These are phyloP conservation scores for Tolypocladium guangdongense DNA, from an alignment of 2,329 filamentous ascomycete genomes.

Conservation along the genomic window DNA sequence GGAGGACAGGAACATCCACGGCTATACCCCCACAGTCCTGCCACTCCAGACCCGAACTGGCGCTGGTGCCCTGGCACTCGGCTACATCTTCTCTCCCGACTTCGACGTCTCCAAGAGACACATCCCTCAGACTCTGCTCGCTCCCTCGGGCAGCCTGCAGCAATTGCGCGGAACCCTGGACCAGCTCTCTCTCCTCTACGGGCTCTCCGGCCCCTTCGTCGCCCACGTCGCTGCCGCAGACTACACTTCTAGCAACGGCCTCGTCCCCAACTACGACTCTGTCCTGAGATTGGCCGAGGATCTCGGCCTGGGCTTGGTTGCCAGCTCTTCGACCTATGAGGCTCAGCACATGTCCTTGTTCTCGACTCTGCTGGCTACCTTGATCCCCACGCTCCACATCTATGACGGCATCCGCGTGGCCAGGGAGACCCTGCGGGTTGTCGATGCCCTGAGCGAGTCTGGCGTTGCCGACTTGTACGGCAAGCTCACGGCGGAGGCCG, in stretches of 20 bases:
- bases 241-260: conserved; percentile 56
- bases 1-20: conserved; percentile 68
- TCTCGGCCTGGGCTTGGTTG: conserved; percentile 74
- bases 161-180: conserved; percentile 77
- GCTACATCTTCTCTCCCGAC: conserved; percentile 96
- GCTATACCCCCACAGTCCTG: conserved; percentile 66
- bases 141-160: conserved; percentile 70
- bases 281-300: conserved; percentile 78
- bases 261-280: conserved; percentile 80
- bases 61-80: conserved; percentile 81
- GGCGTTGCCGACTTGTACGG: conserved; percentile 61
- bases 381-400: conserved; percentile 75
- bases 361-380: conserved; percentile 65
- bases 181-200: conserved; percentile 84
- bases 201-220: conserved; percentile 84
- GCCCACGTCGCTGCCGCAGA: conserved; percentile 88
- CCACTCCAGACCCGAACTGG: conserved; percentile 79
- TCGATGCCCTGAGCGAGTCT: conserved; percentile 67
- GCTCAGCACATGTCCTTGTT: conserved; percentile 93
- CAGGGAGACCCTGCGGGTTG: conserved; percentile 69
- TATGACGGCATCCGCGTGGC: conserved; percentile 81
- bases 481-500: conserved; percentile 50
- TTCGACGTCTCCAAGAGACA: conserved; percentile 87
- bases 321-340: conserved; percentile 80
- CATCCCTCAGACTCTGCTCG: conserved; percentile 83